Base-by-base conservation (phyloP, 148 eudicot species). In the Chenopodium album region DNA sequence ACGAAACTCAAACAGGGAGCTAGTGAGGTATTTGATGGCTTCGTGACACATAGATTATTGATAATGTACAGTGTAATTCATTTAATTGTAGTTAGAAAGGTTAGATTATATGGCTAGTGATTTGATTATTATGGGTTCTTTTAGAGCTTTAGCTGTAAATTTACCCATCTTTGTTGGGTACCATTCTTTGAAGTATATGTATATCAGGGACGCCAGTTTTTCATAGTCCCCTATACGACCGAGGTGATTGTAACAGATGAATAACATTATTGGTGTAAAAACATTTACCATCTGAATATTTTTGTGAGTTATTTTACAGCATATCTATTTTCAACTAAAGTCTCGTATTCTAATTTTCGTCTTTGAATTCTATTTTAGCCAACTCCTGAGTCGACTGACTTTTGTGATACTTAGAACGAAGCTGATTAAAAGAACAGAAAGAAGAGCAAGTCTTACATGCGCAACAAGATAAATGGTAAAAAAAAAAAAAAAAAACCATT, bases 61-160 rank as follows among this genome's bases (percentile, higher is more conserved):
- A 47, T 60, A 41, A 41, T 84, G 86, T 84, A 80, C 73, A 80
- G 81, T 67, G 50, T 47, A 20, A 50, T 80, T 77, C 34, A 66
- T 76, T 77, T 77, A 60, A 67, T 14, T 72, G 29, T 71, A 72
- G 74, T 76, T 71, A 77, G 74, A 76, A 41, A 75, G 52, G 44
- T 16, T 80, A 77, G 76, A 28, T 26, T 31, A 47, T 23, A 23
- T 11, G 8, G 29, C 14, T 82, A 82, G 80, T 52, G 9, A 60
- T 73, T 60, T 11, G 19, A 60, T 20, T 74, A 16, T 73, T 74
- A 16, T 73, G 59, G 52, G 54, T 63, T 71, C 65, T 46, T 31
- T 32, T 46, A 72, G 73, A 59, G 34, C 22, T 16, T 12, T 82
- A 72, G 84, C 76, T 76, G 84, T 82, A 71, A 52, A 63, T 29